Percentiles rank a stretch among this genome's conserved stretches.
phyloP scores from a whole-genome alignment of 2,329 filamentous ascomycete species.

The Phialocephala sp. region DNA sequence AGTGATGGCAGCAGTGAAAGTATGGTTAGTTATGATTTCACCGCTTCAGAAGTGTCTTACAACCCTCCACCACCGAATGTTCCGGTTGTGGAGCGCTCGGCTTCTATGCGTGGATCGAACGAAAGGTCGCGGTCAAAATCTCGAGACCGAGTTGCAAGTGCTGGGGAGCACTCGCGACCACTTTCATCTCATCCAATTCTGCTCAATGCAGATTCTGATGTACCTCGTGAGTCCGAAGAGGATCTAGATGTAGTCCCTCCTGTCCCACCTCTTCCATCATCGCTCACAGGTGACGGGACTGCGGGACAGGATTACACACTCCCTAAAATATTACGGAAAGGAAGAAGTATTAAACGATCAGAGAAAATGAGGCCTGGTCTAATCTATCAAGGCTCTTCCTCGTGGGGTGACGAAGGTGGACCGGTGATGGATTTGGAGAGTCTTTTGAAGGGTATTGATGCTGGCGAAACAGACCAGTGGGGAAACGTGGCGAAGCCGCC shows the following conservation, averaged over 20 bases:
- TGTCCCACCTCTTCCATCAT: constrained; percentile 40
- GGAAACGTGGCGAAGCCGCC: constrained; percentile 40
- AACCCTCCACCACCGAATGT: constrained; percentile 45
- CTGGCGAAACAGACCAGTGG: constrained; percentile 30
- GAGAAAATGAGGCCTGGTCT: constrained; percentile 29
- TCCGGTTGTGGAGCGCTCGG: constrained; percentile 34
- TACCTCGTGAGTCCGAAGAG: constrained; percentile 30
- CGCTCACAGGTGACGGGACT: constrained; percentile 31
- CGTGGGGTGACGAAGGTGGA: constrained; percentile 35
- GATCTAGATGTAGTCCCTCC: constrained; percentile 38
- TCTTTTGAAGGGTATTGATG: constrained; percentile 41
- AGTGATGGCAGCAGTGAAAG: constrained; percentile 67
- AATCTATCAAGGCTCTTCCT: constrained; percentile 26
- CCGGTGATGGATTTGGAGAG: constrained; percentile 38
- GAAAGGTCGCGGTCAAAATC: constrained; percentile 41
- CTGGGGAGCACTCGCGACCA: constrained; percentile 34
- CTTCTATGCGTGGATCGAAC: constrained; percentile 36
- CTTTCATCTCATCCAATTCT: constrained; percentile 35
- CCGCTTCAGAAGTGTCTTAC: constrained; percentile 70
- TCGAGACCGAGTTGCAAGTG: constrained; percentile 34
- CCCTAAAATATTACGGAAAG: constrained; percentile 30
- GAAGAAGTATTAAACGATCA: constrained; percentile 30
- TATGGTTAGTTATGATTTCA: constrained; percentile 73
- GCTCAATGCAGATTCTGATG: constrained; percentile 20
- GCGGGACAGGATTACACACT: constrained; percentile 35